These are phyloP conservation scores for Lactifluus subvellereus DNA, from an alignment of 768 basidiomycete species.

Conservation along the genomic window DNA sequence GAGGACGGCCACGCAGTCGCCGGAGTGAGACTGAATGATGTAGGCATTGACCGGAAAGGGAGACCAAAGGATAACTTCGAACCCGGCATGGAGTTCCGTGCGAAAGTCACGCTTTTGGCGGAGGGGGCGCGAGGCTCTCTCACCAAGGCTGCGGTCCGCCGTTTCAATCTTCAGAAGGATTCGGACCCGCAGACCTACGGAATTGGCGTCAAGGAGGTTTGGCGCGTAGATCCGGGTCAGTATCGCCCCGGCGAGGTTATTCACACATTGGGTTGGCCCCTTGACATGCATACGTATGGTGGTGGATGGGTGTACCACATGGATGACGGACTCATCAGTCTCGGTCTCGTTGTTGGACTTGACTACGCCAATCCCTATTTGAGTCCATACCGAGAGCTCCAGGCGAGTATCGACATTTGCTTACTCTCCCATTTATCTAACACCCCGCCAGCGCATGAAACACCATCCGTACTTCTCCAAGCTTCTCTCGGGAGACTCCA, in stretches of 20 bases:
- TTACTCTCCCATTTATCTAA: background rate
- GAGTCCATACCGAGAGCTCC: conserved; percentile 88
- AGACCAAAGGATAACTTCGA: conserved; percentile 84
- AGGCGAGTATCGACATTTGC: conserved; percentile 44
- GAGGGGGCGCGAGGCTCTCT: conserved; percentile 95
- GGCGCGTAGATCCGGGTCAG: conserved; percentile 67
- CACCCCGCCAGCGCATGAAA: conserved; percentile 68
- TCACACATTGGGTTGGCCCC: conserved; percentile 93
- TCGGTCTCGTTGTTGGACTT: conserved; percentile 89
- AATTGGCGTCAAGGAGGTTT: conserved; percentile 95
- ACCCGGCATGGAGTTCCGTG: conserved; percentile 93
- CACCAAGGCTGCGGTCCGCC: conserved; percentile 68
- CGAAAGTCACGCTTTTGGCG: conserved; percentile 86
- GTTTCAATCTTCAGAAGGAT: conserved; percentile 65
- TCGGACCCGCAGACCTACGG: conserved; percentile 91
- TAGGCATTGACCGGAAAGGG: conserved; percentile 75
- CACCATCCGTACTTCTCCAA: conserved; percentile 88
- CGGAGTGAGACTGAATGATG: conserved; percentile 90
- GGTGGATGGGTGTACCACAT: conserved; percentile 96
- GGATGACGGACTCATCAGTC: conserved; percentile 81
- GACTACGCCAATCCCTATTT: conserved; percentile 94
- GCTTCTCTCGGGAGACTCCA: conserved; percentile 66
- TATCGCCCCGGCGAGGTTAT: conserved; percentile 78
- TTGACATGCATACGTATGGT: conserved; percentile 76
- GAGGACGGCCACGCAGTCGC: conserved; percentile 54